phyloP scores from a whole-genome alignment of 2,329 filamentous ascomycete genomes.

The Byssothecium circinans region DNA sequence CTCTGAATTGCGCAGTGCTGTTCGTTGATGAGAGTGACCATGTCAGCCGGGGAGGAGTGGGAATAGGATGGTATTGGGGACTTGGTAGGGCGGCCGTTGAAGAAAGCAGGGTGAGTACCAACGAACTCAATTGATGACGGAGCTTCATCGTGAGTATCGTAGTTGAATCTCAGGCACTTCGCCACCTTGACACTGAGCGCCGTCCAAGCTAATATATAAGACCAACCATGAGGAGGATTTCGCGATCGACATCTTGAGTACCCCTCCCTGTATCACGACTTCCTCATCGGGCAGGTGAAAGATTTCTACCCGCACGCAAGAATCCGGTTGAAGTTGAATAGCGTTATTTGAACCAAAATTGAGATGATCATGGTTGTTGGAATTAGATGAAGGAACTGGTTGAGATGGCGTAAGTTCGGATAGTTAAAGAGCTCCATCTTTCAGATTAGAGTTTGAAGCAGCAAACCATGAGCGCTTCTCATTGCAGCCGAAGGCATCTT shows the following conservation, averaged over 20 bases:
- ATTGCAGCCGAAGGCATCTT: too few relatives aligned
- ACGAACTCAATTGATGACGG: not conserved
- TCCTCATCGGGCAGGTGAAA: not conserved
- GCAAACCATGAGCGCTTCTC: too few relatives aligned
- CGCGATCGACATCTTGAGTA: not conserved
- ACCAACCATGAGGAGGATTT: not conserved
- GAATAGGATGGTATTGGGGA: not conserved
- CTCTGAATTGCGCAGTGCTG: constrained; percentile 30
- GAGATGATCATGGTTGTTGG: not conserved
- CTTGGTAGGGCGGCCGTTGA: not conserved
- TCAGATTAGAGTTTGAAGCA: too few relatives aligned
- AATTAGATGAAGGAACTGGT: not conserved
- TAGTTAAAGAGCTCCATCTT: too few relatives aligned
- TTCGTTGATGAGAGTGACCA: constrained; percentile 30
- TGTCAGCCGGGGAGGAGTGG: constrained; percentile 1
- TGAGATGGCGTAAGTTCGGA: too few relatives aligned
- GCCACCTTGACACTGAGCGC: too few relatives aligned
- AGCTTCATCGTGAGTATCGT: not conserved
- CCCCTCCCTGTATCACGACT: not conserved
- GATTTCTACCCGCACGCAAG: not conserved
- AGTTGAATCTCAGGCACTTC: not conserved
- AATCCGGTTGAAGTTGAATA: not conserved
- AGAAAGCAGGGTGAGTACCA: not conserved
- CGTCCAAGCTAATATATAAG: too few relatives aligned
- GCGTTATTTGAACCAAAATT: not conserved